Conservation (phyloP, 2,329 filamentous ascomycete genomes). For the Diaporthe nobilis region DNA sequence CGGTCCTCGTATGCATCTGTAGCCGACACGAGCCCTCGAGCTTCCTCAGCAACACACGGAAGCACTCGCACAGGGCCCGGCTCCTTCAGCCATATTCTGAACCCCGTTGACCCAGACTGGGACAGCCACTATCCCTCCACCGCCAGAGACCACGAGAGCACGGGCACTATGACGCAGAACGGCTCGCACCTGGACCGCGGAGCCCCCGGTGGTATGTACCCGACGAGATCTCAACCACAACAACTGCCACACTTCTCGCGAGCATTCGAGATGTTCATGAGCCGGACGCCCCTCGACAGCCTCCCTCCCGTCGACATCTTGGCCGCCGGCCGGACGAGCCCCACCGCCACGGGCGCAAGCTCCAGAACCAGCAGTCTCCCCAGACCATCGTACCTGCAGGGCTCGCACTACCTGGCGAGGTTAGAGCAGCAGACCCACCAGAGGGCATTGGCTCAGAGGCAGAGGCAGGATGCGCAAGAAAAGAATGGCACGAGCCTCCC, state of each 20-base stretch:
- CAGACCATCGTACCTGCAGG: constrained; percentile 85
- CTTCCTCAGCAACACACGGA: constrained; percentile 53
- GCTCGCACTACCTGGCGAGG: constrained; percentile 82
- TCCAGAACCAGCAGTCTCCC: constrained; percentile 72
- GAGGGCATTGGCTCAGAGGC: constrained; percentile 66
- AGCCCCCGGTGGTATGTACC: constrained; percentile 44
- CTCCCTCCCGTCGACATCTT: constrained; percentile 45
- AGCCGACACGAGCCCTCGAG: constrained; percentile 54
- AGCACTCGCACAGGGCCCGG: constrained; percentile 45
- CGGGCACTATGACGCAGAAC: constrained; percentile 50
- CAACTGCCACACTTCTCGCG: constrained; percentile 64
- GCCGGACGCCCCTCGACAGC: constrained; percentile 43
- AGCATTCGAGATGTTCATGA: constrained; percentile 66
- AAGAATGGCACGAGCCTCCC: constrained; percentile 67
- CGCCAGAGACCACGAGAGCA: constrained; percentile 6
- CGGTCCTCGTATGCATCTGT: constrained; percentile 60
- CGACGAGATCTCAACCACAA: constrained; percentile 49
- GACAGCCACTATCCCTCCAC: not conserved
- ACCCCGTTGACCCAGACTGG: constrained; percentile 58
- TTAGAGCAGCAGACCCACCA: constrained; percentile 79
- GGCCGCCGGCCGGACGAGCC: constrained; percentile 39
- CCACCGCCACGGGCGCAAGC: constrained; percentile 40
- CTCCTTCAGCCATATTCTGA: constrained; percentile 69
- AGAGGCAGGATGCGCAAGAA: constrained; percentile 60
- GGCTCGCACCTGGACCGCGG: constrained; percentile 46